Base-by-base conservation (phyloP, 164 flowering plant genomes). In the Vitis rotundifolia region DNA sequence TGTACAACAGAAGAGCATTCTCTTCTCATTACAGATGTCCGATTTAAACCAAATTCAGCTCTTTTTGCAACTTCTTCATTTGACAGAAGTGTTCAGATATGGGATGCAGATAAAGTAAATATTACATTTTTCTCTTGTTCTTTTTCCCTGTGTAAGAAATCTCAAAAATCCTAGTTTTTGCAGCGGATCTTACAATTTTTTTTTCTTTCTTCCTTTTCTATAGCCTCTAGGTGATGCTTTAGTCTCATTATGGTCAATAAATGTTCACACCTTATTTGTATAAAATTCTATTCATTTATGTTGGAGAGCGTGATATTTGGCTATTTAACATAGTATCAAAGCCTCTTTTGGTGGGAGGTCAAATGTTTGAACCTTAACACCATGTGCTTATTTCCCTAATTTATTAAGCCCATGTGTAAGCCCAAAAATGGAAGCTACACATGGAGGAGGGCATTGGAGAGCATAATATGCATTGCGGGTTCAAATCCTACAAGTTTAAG, bases 11-110 rank as follows among this genome's bases (percentile, higher is more conserved):
- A 77, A 10, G 54, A 16, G 12, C 77, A 77, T 47, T 9, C 61
- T 15, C 75, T 55, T 49, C 66, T 71, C 18, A 54, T 77, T 67
- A 62, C 69, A 26, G 77, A 77, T 71, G 71, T 77, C 54, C 77
- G 77, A 26, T 77, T 74, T 50, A 63, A 51, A 29, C 75, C 77
- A 44, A 60, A 55, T 67, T 73, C 80, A 47, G 54, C 66, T 52
- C 12, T 71, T 16, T 54, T 77, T 29, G 77, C 80, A 52, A 69
- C 77, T 52, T 67, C 77, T 68, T 77, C 77, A 3, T 73, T 70
- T 16, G 77, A 77, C 56, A 71, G 49, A 74, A 67, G 72, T 14
- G 69, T 77, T 18, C 49, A 60, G 49, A 67, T 73, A 44, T 77
- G 80, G 80, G 77, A 77, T 67, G 75, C 75, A 19, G 55, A 49